Percentiles rank a stretch among this genome's conserved stretches.
Evolutionary conservation across 1,284 basidiomycete species (phyloP).

Genomic region (Pascua sp.): DNA sequence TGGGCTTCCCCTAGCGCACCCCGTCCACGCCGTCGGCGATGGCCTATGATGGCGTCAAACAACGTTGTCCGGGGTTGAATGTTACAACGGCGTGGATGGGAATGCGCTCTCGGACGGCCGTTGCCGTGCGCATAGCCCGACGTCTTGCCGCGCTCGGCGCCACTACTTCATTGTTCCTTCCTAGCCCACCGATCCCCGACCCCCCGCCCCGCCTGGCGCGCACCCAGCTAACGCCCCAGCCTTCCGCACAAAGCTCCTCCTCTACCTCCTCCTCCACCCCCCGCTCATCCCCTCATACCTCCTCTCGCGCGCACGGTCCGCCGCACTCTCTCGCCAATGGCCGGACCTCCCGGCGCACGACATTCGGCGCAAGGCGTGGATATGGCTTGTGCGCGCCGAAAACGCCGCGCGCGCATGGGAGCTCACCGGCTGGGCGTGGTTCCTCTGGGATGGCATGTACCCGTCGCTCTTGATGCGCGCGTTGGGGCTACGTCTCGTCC

Average conservation of each 20-base stretch:
- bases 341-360: constrained; percentile 81
- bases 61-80: too few relatives aligned
- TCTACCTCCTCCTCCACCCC: constrained; percentile 63
- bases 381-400: constrained; percentile 65
- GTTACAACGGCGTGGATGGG: too few relatives aligned
- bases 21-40: too few relatives aligned
- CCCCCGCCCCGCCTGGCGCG: too few relatives aligned
- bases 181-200: too few relatives aligned
- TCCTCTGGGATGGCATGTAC: constrained; percentile 84
- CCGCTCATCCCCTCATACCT: constrained; percentile 77
- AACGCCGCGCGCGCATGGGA: constrained; percentile 59
- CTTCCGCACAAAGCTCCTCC: constrained; percentile 56
- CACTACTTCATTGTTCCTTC: too few relatives aligned
- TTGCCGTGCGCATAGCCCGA: too few relatives aligned
- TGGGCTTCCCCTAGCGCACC: too few relatives aligned
- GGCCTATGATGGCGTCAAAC: too few relatives aligned
- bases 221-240: constrained; percentile 14
- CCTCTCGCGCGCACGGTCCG: constrained; percentile 65
- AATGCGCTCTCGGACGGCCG: too few relatives aligned
- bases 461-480: constrained; percentile 79
- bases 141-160: too few relatives aligned
- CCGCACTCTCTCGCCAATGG: constrained; percentile 80
- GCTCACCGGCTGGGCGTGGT: constrained; percentile 73
- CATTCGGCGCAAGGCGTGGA: constrained; percentile 71
- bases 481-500: constrained; percentile 72